A percentile compares a stretch with the other conserved stretches of the same genome.
These are phyloP conservation scores for Hygrophila difformis DNA, from an alignment of 257 asterid species.

Conservation along the genomic window DNA sequence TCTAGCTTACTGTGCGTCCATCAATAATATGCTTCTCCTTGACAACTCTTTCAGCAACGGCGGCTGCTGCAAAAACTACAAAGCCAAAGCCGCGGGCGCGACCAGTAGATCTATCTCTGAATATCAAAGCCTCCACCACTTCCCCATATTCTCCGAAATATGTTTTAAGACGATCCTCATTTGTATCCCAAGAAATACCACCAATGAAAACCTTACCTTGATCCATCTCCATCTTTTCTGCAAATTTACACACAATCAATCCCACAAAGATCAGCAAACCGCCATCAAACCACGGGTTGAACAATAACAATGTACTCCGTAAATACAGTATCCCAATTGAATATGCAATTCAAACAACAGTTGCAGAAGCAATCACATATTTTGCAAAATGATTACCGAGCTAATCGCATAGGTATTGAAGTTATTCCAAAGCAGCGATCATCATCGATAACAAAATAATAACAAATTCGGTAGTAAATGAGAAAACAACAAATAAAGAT, in stretches of 20 bases:
- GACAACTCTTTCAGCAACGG: constrained; percentile 44
- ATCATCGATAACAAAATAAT: too few relatives aligned
- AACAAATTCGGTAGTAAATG: too few relatives aligned
- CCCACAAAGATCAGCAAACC: constrained; percentile 6
- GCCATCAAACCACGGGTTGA: constrained; percentile 11
- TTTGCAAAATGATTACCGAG: too few relatives aligned
- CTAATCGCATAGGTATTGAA: too few relatives aligned
- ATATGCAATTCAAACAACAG: too few relatives aligned
- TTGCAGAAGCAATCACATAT: too few relatives aligned
- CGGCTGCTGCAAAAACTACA: constrained; percentile 34
- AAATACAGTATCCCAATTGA: too few relatives aligned
- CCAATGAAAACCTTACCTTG: constrained; percentile 70
- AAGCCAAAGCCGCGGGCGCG: constrained; percentile 59
- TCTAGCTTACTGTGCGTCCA: constrained; percentile 38
- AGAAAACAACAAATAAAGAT: constrained; percentile 10
- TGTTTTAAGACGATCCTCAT: constrained; percentile 31
- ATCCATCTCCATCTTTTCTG: constrained; percentile 70
- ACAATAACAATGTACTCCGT: too few relatives aligned
- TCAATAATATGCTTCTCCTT: constrained; percentile 42
- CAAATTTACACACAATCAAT: constrained; percentile 16
- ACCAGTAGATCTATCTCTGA: constrained; percentile 49
- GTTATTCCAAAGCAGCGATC: too few relatives aligned
- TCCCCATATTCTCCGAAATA: constrained; percentile 41
- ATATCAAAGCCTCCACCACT: constrained; percentile 42
- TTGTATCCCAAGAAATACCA: too few relatives aligned